These are phyloP conservation scores for Talaromyces marneffei DNA, from an alignment of 2,329 filamentous ascomycete genomes.

Conservation along the genomic window DNA sequence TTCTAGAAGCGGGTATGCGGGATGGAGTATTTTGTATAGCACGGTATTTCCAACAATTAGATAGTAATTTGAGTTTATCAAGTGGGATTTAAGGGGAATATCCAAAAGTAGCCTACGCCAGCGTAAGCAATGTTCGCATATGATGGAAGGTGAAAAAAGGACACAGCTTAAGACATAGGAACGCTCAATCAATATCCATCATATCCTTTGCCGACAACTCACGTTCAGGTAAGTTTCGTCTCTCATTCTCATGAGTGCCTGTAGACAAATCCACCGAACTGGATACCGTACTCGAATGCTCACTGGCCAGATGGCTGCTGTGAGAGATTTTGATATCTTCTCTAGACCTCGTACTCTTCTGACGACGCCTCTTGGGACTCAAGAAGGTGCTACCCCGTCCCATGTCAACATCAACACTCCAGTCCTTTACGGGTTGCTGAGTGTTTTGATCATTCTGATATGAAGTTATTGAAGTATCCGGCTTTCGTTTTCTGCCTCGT, in stretches of 20 bases:
- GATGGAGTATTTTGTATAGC: no score
- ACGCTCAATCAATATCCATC: constrained; percentile 34
- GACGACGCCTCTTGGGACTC: constrained; percentile 25
- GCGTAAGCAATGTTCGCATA: neutral
- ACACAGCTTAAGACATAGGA: neutral
- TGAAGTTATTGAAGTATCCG: constrained; percentile 16
- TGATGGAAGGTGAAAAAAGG: neutral
- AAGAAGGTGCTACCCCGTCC: neutral
- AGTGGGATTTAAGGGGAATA: neutral
- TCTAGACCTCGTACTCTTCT: constrained; percentile 19
- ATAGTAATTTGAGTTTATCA: neutral
- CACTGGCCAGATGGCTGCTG: constrained; percentile 14
- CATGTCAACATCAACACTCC: constrained; percentile 4
- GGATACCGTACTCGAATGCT: constrained; percentile 19
- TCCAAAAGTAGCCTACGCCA: neutral
- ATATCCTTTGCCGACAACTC: constrained; percentile 20
- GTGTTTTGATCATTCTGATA: neutral
- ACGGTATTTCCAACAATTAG: no score
- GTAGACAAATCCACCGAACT: constrained; percentile 21
- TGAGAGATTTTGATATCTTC: constrained; percentile 14
- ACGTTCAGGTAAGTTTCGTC: neutral
- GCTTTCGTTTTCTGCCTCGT: constrained; percentile 34
- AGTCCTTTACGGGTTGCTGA: neutral
- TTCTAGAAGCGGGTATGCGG: neutral
- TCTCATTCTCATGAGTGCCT: constrained; percentile 18